Evolutionary conservation across 2,329 filamentous ascomycete genomes (phyloP).

Genomic region (Lasiodiplodia gonubiensis): DNA sequence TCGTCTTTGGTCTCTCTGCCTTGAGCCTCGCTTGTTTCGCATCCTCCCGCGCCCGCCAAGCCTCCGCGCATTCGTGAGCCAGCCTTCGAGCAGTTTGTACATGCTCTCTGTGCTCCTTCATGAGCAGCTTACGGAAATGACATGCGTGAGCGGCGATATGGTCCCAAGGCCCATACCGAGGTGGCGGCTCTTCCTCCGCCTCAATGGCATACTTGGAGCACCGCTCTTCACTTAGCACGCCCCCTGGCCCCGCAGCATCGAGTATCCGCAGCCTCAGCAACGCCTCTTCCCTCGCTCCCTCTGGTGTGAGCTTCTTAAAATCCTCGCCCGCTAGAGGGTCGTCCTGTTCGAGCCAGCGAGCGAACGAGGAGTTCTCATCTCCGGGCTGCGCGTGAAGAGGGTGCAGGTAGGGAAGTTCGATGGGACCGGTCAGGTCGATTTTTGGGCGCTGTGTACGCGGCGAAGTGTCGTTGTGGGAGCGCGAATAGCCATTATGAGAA

Average conservation of each 20-base stretch:
- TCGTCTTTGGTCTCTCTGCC: conserved; percentile 34
- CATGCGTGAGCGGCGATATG: conserved; percentile 80
- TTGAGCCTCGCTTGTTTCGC: conserved; percentile 22
- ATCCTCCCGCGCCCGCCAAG: conserved; percentile 73
- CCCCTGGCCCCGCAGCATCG: conserved; percentile 74
- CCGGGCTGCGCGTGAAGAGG: conserved; percentile 56
- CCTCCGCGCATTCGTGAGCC: conserved; percentile 77
- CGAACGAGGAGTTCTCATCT: conserved; percentile 57
- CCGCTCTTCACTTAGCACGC: conserved; percentile 71
- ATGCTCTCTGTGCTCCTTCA: conserved; percentile 79
- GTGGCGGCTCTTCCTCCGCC: conserved; percentile 72
- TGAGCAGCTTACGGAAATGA: conserved; percentile 80
- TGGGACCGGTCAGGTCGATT: conserved; percentile 59
- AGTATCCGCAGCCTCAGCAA: conserved; percentile 71
- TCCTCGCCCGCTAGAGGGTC: conserved; percentile 54
- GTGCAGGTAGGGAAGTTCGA: conserved; percentile 54
- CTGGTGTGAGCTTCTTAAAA: conserved; percentile 40
- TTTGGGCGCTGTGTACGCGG: conserved; percentile 42
- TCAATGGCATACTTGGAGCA: conserved; percentile 78
- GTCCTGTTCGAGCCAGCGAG: conserved; percentile 68
- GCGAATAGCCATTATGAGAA: conserved; percentile 6
- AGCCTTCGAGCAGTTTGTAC: conserved; percentile 76
- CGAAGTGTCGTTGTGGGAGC: background rate
- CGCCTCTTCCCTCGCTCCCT: conserved; percentile 64
- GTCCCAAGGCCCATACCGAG: conserved; percentile 86